Percentiles rank a stretch among this genome's conserved stretches.
These are phyloP conservation scores for Boletus coccyginus DNA, from an alignment of 768 basidiomycete genomes.

Conservation along the genomic window DNA sequence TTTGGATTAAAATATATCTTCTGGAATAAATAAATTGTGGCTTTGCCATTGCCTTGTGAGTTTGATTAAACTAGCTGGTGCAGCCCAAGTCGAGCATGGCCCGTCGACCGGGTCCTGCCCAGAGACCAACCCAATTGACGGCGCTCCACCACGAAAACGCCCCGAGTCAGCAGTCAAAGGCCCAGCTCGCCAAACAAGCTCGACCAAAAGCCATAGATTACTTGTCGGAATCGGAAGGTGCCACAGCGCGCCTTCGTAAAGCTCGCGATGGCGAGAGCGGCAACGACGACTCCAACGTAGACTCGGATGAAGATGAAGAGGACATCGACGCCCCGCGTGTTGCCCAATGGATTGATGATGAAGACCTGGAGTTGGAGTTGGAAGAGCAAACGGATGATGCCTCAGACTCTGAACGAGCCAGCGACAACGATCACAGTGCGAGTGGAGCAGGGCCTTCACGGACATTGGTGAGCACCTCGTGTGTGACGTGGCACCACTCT, in stretches of 20 bases:
- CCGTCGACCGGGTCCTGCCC: constrained; percentile 2
- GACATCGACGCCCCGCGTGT: constrained; percentile 50
- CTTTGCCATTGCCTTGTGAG: background rate
- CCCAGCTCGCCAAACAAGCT: constrained; percentile 1
- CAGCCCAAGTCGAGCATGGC: constrained; percentile 6
- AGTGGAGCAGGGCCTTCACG: constrained; percentile 9
- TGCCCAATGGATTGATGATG: constrained; percentile 59
- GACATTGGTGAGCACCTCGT: constrained; percentile 12
- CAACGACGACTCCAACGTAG: constrained; percentile 30
- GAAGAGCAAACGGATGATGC: constrained; percentile 11
- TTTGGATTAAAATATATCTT: background rate
- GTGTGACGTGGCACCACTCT: background rate
- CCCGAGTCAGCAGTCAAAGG: constrained; percentile 1
- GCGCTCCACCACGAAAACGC: background rate
- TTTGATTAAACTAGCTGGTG: no score
- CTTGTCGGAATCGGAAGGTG: constrained; percentile 9
- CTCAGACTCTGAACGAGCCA: constrained; percentile 12
- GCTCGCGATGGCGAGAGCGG: constrained; percentile 25
- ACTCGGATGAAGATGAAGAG: background rate
- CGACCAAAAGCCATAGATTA: constrained; percentile 20
- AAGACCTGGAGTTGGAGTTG: constrained; percentile 27
- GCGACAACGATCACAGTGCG: background rate
- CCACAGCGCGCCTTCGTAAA: background rate
- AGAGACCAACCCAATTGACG: background rate
- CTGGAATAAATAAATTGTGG: background rate